These are phyloP conservation scores for Beauveria caledonica DNA, from an alignment of 2,329 filamentous ascomycete genomes.

Conservation along the genomic window DNA sequence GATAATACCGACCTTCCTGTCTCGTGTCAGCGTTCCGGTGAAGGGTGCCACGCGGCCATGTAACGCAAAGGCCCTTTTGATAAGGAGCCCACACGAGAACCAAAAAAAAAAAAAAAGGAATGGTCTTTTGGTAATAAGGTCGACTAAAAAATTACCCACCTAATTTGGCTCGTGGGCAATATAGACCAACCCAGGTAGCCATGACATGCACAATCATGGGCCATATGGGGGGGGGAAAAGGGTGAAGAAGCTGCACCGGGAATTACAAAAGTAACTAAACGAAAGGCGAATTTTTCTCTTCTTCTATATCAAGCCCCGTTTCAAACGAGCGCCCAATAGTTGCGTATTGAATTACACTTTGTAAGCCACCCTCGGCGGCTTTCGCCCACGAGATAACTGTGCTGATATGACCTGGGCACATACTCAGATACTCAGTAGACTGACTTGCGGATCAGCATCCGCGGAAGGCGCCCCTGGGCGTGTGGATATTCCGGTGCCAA, in stretches of 20 bases:
- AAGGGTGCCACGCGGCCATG: background rate
- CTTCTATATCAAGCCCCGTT: too few species aligned
- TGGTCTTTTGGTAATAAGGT: too few species aligned
- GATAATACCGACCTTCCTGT: background rate
- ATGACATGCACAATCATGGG: background rate
- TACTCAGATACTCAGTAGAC: too few species aligned
- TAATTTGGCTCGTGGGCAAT: background rate
- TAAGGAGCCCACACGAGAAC: background rate
- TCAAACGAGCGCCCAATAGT: background rate
- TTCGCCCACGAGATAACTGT: background rate
- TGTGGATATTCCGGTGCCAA: slow-evolving; percentile 1
- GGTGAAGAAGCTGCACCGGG: background rate
- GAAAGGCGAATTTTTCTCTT: background rate
- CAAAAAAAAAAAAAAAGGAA: too few species aligned
- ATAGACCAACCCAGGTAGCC: too few species aligned
- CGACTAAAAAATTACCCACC: background rate
- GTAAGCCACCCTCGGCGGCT: slow-evolving; percentile 8
- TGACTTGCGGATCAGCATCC: slow-evolving; percentile 5
- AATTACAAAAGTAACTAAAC: background rate
- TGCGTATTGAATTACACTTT: background rate
- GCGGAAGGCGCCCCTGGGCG: background rate
- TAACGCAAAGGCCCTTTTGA: background rate
- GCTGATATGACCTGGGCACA: background rate
- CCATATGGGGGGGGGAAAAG: background rate
- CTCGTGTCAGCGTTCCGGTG: background rate